Evolutionary conservation across 352 stramenopile species (phyloP), one percentile per base, ranked within the genome.

Genomic region (Phytophthora meadii): DNA sequence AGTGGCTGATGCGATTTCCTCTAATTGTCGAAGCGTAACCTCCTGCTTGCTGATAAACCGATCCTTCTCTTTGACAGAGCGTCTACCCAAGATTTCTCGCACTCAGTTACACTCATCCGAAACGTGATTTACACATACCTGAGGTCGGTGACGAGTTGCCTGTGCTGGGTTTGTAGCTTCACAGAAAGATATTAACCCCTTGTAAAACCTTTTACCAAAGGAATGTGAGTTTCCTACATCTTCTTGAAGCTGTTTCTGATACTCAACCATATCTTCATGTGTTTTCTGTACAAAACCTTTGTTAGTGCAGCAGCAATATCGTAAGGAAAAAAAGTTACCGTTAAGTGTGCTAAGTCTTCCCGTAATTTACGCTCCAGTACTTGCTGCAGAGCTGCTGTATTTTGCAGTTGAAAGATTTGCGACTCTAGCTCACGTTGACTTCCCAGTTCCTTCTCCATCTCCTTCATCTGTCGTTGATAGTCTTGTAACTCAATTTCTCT

Each of bases 401-500:
- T 53, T 37, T 87, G 72, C 3, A 90, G 53, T 11, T 76, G 75
- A 17, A 75, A 74, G n/a, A 90, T 46, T 2, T 81, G 78, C 0
- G 51, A 22, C 40, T 84, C 79, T 8, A 89, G n/a, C 10, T 63
- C 61, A 9, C 60, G 57, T 53, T 83, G 70, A 10, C 76, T 52
- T 9, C 30, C 27, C 3, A 88, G 34, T 11, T 81, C 76, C 2
- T 65, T 65, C 54, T 87, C 77, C 15, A 87, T 54, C 6, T 64
- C 65, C 32, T 45, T 65, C 25, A 78, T 54, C 14, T 89, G 77
- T 9, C 53, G 44, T 51, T 82, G 72, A 34, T 81, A 56, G n/a
- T 90, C 79, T 3, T 66, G 40, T 0, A 91, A n/a, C 50, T 90
- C 61, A 32, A 90, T 84, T 32, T 81, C 62, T 24, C 84, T 65